Base-by-base conservation (phyloP, 129 eudicot species). In the Logfia minima region DNA sequence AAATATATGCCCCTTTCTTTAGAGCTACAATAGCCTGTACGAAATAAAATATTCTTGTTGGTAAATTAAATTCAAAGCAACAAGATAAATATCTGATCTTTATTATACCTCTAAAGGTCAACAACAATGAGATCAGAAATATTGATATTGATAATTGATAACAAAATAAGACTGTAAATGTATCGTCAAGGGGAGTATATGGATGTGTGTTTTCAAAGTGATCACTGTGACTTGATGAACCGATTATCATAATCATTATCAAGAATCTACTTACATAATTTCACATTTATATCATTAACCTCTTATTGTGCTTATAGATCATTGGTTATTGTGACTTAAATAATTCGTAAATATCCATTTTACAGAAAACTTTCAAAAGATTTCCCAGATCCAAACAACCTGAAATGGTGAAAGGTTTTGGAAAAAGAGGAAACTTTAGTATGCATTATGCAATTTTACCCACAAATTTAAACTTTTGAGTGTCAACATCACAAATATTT, bases 1-100 rank as follows among this genome's bases (percentile, higher is more conserved):
- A 82, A 75, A 89, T 86, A 75, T 89, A 87, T 1, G 94, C 87
- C 66, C 94, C 94, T 85, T 89, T 89, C 81, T 87, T 85, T 69
- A 89, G 69, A 60, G 90, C 84, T 17, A 89, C 81, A 72, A 89
- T 86, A 34, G 94, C 90, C 94, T 89, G 84, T 84, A 82, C 34
- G 16, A 34, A 56, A 82, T 79, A 52, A 41, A 51, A 70, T 56
- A 70, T 79, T 78, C 43, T 45, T 51, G 80, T 67, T 35, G 52
- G 26, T 48, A 22, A 26, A 11, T 17, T 39, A 8, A 45, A 65
- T 51, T 62, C 13, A 21, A 70, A 77, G 17, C 45, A 68, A 16
- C 74, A 55, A 19, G 1, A 56, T 60, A 29, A 6, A 9, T 10
- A 34, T 52, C 22, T 45, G 37, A 60, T 70, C 24, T 16, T 37